These are phyloP conservation scores for Malus sylvestris DNA, from an alignment of 306 rosid species.

Conservation along the genomic window DNA sequence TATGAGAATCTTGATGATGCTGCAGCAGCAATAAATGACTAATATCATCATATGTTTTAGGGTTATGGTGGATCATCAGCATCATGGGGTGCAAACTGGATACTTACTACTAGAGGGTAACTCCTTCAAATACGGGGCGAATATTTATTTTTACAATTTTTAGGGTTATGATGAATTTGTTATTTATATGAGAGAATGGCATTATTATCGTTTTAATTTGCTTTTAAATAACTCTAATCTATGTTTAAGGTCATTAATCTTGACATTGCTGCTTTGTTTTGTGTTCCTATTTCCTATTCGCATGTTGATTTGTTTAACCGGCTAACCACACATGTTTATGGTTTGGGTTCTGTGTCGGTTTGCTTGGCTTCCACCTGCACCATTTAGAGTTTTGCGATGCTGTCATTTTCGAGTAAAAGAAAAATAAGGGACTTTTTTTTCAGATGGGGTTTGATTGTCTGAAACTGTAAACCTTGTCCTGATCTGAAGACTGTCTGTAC, in stretches of 20 bases:
- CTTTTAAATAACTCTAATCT: too few relatives aligned
- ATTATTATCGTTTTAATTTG: not conserved
- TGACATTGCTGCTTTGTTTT: not conserved
- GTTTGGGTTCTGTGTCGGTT: constrained; percentile 1
- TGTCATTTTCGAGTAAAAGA: not conserved
- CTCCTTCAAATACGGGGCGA: not conserved
- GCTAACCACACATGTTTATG: not conserved
- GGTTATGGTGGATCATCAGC: not conserved
- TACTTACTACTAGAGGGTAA: not conserved
- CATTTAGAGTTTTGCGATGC: not conserved
- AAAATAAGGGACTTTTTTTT: not conserved
- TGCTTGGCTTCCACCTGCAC: not conserved
- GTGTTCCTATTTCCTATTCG: not conserved
- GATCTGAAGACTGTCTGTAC: constrained; percentile 12
- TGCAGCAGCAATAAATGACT: constrained; percentile 47
- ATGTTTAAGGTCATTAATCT: not conserved
- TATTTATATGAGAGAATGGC: not conserved
- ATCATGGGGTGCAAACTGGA: not conserved
- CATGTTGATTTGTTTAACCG: not conserved
- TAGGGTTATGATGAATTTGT: not conserved
- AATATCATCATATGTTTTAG: not conserved
- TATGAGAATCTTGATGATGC: constrained; percentile 96
- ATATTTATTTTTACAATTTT: not conserved
- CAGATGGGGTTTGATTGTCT: not conserved
- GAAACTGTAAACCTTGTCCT: not conserved